Evolutionary conservation across 2,329 filamentous ascomycete species (phyloP), one percentile per base, ranked within the genome.

Genomic region (Zasmidium citrigriseum): DNA sequence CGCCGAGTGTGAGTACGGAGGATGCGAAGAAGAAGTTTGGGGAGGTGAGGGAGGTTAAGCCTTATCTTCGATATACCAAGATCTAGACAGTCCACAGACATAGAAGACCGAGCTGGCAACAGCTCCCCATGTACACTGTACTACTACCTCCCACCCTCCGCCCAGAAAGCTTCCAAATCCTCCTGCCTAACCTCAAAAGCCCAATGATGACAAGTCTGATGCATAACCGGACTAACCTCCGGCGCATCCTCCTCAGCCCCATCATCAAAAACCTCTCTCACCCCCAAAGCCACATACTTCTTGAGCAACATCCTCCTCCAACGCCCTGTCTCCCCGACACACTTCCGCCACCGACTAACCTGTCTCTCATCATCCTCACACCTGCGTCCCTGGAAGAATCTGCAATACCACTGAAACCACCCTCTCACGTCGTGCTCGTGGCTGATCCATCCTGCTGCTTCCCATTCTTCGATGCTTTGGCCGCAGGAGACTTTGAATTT

Each of bases 1-100:
- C 92, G 73, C 91, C 92, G 48, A 82, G 82, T 61, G 86, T 96
- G 73, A 89, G 86, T 75, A 92, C 91, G 63, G 89, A 90, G 76
- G 88, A 95, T 79, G 93, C 92, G 72, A 88, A 88, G 83, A 86
- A 89, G 78, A 87, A 96, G 72, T 96, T 96, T 83, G 90, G 90
- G 63, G 83, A 93, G 58, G 78, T 87, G 34, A 76, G 79, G 66
- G 82, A 84, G 73, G 76, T 86, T 52, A 86, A 85, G 79, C 83
- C 83, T 69, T 86, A 93, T 78, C 81, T 93, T 73, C 83, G 89
- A 74, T 91, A 88, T 77, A 91, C 89, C 46, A 76, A 76, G 57
- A 64, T 72, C 57, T 70, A 29, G 27, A 29, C 27, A 7, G 27
- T 7, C 14, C 27, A 14, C 14, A 29, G 27, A 29, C 7, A 29